These are phyloP conservation scores for Trichoderma sp. DNA, from an alignment of 2,329 filamentous ascomycete genomes.

Conservation along the genomic window DNA sequence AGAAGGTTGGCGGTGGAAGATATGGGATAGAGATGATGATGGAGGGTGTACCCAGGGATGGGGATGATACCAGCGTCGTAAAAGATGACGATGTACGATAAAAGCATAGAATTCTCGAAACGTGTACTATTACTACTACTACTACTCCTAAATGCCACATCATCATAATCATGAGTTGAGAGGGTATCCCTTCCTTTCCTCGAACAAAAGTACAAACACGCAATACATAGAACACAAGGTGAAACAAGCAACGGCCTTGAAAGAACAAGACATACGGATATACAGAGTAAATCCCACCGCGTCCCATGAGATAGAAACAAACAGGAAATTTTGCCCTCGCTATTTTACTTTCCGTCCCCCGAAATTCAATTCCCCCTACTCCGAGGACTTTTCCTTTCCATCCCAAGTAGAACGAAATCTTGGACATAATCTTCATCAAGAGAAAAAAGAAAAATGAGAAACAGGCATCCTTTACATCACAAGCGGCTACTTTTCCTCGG, in stretches of 20 bases:
- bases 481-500: conserved; percentile 29
- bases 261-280: neutral
- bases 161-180: conserved; percentile 20
- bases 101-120: conserved; percentile 4
- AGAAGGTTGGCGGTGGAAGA: neutral
- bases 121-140: conserved; percentile 19
- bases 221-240: neutral
- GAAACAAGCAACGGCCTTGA: neutral
- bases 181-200: conserved; percentile 8
- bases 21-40: neutral
- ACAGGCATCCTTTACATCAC: neutral
- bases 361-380: conserved; percentile 1
- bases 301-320: neutral
- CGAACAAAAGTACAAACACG: neutral
- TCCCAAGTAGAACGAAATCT: conserved; percentile 1
- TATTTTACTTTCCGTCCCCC: conserved; percentile 11
- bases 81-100: conserved; percentile 11
- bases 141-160: neutral
- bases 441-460: neutral
- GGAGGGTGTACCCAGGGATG: neutral
- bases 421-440: neutral
- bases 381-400: conserved; percentile 3
- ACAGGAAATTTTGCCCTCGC: conserved; percentile 1
- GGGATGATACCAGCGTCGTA: conserved; percentile 4
- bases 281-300: neutral